Conservation (phyloP, 148 eudicot genomes). For the Chenopodium suecicum region DNA sequence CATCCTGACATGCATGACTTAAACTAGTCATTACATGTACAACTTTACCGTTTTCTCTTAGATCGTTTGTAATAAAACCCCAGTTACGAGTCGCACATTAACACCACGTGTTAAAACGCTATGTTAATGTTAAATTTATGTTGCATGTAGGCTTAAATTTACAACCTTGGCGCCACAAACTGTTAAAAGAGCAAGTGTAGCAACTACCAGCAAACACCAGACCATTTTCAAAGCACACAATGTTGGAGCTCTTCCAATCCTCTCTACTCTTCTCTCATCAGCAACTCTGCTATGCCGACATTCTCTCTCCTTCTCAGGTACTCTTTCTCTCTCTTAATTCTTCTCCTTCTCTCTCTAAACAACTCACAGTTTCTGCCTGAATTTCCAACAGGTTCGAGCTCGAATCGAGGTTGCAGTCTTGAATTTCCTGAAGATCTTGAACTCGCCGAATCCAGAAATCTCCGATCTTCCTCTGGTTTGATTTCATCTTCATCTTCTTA, state of each 20-base stretch:
- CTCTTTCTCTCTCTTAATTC: slow-evolving; percentile 5
- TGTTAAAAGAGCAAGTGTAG: not conserved
- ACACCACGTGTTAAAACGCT: no score
- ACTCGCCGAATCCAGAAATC: slow-evolving; percentile 62
- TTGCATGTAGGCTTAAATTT: no score
- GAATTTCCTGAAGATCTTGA: slow-evolving; percentile 63
- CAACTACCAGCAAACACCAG: no score
- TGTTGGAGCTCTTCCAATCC: slow-evolving; percentile 54
- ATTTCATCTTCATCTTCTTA: not conserved
- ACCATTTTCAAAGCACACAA: not conserved
- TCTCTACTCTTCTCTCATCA: slow-evolving; percentile 82
- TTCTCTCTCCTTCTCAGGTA: slow-evolving; percentile 78
- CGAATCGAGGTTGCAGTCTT: slow-evolving; percentile 89
- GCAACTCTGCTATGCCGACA: slow-evolving; percentile 84
- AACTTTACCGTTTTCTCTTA: no score
- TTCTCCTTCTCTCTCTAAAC: not conserved
- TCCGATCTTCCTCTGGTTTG: slow-evolving; percentile 75
- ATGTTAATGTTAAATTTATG: no score
- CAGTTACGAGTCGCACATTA: no score
- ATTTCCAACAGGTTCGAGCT: slow-evolving; percentile 61
- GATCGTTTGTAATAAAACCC: no score
- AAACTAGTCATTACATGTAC: no score
- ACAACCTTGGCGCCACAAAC: not conserved
- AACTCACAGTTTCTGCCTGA: not conserved
- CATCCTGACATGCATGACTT: no score